A percentile compares a stretch with the other conserved stretches of the same genome.
phyloP scores from a whole-genome alignment of 2,329 filamentous ascomycete species.

The Exophiala calicioides region DNA sequence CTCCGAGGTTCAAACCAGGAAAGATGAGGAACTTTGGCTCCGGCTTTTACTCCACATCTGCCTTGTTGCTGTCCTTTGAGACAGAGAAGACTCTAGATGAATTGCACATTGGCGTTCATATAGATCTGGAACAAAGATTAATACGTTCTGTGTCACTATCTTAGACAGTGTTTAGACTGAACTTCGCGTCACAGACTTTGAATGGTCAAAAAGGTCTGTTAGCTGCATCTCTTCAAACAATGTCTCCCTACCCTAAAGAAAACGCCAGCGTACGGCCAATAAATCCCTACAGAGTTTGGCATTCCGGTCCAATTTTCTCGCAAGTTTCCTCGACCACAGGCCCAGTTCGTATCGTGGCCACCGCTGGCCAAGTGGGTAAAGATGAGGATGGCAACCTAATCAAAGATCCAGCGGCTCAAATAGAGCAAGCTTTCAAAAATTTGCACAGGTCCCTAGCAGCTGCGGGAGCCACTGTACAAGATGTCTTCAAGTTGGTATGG shows the following conservation, averaged over 20 bases:
- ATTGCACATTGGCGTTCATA: too few relatives aligned
- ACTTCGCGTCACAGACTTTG: too few relatives aligned
- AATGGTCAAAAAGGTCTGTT: too few relatives aligned
- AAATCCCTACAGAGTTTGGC: slow-evolving; percentile 15
- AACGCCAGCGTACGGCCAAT: slow-evolving; percentile 18
- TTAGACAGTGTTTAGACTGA: too few relatives aligned
- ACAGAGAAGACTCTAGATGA: too few relatives aligned
- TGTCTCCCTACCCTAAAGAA: slow-evolving; percentile 14
- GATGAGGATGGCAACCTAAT: slow-evolving; percentile 38
- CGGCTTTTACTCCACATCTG: too few relatives aligned
- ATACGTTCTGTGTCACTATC: too few relatives aligned
- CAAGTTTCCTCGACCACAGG: slow-evolving; percentile 20
- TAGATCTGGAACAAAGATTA: too few relatives aligned
- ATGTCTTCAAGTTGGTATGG: slow-evolving; percentile 47
- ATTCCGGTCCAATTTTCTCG: slow-evolving; percentile 22
- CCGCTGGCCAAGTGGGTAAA: slow-evolving; percentile 40
- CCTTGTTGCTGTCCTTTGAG: too few relatives aligned
- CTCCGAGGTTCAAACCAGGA: too few relatives aligned
- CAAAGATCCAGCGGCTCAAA: slow-evolving; percentile 44
- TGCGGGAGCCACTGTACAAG: slow-evolving; percentile 38
- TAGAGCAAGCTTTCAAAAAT: slow-evolving; percentile 44
- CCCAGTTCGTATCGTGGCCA: slow-evolving; percentile 20
- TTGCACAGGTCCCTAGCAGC: slow-evolving; percentile 40
- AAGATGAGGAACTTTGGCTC: too few relatives aligned
- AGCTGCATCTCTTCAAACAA: too few relatives aligned